phyloP scores from a whole-genome alignment of 2,329 filamentous ascomycete species.

The Fusarium torulosum region DNA sequence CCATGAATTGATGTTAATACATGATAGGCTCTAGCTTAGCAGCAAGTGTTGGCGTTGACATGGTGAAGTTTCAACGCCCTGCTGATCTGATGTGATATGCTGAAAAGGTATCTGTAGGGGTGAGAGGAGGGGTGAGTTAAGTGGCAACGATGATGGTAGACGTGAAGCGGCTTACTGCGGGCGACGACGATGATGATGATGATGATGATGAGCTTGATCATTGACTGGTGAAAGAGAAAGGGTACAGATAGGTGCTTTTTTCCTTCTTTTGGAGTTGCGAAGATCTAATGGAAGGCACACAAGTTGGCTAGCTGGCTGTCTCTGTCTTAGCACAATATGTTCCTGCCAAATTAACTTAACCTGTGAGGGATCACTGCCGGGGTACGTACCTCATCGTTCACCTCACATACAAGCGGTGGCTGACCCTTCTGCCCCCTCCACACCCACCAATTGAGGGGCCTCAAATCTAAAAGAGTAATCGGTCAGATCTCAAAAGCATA shows the following conservation, averaged over 20 bases:
- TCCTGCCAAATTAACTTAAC: slow-evolving; percentile 1
- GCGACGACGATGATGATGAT: slow-evolving; percentile 26
- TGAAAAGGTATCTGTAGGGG: slow-evolving; percentile 2
- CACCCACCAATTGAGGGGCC: slow-evolving; percentile 14
- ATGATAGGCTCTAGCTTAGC: slow-evolving; percentile 5
- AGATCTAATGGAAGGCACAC: slow-evolving; percentile 6
- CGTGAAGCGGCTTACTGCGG: slow-evolving; percentile 5
- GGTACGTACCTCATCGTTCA: neutral
- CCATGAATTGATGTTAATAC: neutral
- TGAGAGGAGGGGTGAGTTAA: slow-evolving; percentile 24
- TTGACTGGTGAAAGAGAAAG: slow-evolving; percentile 7
- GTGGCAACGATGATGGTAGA: slow-evolving; percentile 17
- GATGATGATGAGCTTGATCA: no score
- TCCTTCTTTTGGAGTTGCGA: no score
- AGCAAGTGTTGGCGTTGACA: slow-evolving; percentile 3
- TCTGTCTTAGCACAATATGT: neutral
- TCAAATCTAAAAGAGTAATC: slow-evolving; percentile 27
- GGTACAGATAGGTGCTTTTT: neutral
- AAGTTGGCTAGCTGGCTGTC: neutral
- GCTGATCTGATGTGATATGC: slow-evolving; percentile 22
- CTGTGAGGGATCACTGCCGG: neutral
- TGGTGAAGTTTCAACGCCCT: neutral
- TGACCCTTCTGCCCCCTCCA: neutral
- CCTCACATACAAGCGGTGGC: no score
- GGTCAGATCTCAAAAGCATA: slow-evolving; percentile 20